A percentile compares a stretch with the other conserved stretches of the same genome.
phyloP scores from a whole-genome alignment of 192 early-diverging fungal genomes.

The Haplosporangium gracile region DNA sequence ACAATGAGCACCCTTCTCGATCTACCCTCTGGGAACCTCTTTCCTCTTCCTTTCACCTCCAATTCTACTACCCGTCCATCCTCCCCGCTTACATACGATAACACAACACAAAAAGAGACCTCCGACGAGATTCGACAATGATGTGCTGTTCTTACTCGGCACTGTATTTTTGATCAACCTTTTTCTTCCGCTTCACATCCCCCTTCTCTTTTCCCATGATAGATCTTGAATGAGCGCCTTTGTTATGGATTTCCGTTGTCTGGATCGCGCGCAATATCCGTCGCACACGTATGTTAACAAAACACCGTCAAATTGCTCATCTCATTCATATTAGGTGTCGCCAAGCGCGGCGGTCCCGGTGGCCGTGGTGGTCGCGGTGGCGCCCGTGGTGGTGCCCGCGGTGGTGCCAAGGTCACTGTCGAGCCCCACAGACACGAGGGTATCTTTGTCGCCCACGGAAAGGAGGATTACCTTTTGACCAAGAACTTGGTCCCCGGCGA shows the following conservation, averaged over 20 bases:
- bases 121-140: too few relatives aligned
- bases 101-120: too few relatives aligned
- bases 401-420: conserved; percentile 94
- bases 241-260: background rate
- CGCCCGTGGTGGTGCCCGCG: conserved; percentile 71
- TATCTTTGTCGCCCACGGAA: conserved; percentile 98
- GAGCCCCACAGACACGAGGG: conserved; percentile 97
- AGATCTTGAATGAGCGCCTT: background rate
- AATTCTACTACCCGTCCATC: background rate
- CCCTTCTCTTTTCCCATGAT: background rate
- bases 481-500: conserved; percentile 99
- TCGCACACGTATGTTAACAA: background rate
- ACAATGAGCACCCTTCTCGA: background rate
- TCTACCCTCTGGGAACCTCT: conserved; percentile 1
- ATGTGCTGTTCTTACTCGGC: too few relatives aligned
- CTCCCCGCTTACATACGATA: background rate
- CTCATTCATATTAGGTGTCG: conserved; percentile 46
- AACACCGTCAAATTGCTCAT: background rate
- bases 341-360: conserved; percentile 65
- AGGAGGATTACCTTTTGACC: conserved; percentile 98
- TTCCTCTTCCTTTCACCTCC: background rate
- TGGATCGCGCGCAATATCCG: background rate
- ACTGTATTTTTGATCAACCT: background rate
- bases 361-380: conserved; percentile 67
- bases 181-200: background rate